Evolutionary conservation across 768 basidiomycete genomes (phyloP), one percentile per base, ranked within the genome.

Genomic region (Agaricus sinodeliciosus): DNA sequence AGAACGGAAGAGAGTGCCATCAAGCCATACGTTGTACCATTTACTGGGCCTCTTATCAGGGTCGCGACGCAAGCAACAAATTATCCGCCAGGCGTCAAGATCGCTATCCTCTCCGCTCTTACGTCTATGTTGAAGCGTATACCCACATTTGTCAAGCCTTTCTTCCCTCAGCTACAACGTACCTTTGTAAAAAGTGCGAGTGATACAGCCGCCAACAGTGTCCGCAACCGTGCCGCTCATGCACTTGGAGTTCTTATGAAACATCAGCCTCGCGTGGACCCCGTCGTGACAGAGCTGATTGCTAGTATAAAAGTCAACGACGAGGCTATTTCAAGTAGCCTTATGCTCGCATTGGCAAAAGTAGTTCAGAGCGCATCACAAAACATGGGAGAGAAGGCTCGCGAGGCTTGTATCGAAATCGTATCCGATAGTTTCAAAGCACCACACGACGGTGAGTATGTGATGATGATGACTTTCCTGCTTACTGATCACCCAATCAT

Each of bases 81-180:
- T 0, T 90, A 93, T 66, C 93, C 96, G 6, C 89, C 94, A 0
- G 90, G 85, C 18, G 93, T 97, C 67, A 97, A 98, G 71, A 82
- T 82, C 3, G 94, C 87, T 11, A 94, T 99, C 59, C 77, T 99
- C 27, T 80, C 79, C 31, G 90, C 94, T 4, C 78, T 99, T 46
- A 81, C 84, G 0, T 81, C 84, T 18, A 90, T 97, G 82, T 74
- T 98, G 40, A 82, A 84, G 57, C 78, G 81, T 42, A 94, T 96
- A 19, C 94, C 94, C 0, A 72, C 77, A 3, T 90, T 95, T 59
- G 92, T 98, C 60, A 91, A 90, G 66, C 95, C 95, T 2, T 98
- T 98, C 84, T 97, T 97, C 79, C 96, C 95, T 2, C 96, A 98
- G 62, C 71, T 98, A 31, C 95, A 97, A 62, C 82, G 94, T 31